Base-by-base conservation (phyloP, 192 early-diverging fungal species). In the Diversispora epigaea region DNA sequence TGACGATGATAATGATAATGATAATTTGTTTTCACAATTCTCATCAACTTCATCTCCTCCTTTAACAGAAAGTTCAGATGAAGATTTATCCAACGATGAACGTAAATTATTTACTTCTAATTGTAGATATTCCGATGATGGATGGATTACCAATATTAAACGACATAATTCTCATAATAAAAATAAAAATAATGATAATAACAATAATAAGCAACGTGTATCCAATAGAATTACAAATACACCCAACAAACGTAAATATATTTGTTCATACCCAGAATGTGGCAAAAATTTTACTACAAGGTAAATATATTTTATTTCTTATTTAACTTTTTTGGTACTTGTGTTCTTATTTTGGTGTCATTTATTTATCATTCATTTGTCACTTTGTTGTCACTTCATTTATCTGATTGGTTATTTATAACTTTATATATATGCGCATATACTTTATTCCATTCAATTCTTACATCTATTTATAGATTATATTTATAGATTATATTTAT, bases 241-340 rank as follows among this genome's bases (percentile, higher is more conserved):
- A 39, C 68, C 32, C 44, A 75, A 77, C 22, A 92, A 92, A 79
- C 86, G 93, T 78, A 91, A 90, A 77, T 92, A 93, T 83, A 82
- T 83, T 68, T 94, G 93, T 79, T 46, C 81, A 6, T 86, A 76
- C 46, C 84, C 79, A 6, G 83, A 85, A 5, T 94, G 93, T 76
- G 88, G 88, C 77, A 91, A 90, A 80, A 86, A 89, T 45, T 94
- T 94, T 80, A 92, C 92, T 8, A 92, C 91, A n/a, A 92, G 87
- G 87, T 88, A 79, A 73, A 25, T n/a, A 47, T 15, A 4, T 70
- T 47, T 60, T 58, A 19, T 46, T 65, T 32, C 12, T 44, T 64
- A 22, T 50, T 25, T 25, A 12, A 52, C 17, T 12, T 14, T 43
- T 21, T 62, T 10, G n/a, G 46, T 25, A 47, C 12, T 62, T 47